Evolutionary conservation across 192 early-diverging fungal species (phyloP).

Genomic region (Entomortierella beljakovae): DNA sequence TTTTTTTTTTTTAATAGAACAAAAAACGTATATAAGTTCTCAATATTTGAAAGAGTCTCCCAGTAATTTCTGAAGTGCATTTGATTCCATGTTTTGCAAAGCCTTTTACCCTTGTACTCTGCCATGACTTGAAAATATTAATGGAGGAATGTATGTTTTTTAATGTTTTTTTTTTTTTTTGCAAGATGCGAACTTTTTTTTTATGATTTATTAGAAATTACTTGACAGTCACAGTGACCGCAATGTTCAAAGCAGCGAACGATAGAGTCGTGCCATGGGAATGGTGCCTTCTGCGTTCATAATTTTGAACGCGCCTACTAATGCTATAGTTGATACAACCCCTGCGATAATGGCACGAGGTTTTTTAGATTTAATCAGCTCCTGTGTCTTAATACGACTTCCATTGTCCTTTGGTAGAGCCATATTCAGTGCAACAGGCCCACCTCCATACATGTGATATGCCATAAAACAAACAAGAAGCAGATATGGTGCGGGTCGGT

Average conservation of each 20-base stretch:
- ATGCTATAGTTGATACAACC: constrained; percentile 10
- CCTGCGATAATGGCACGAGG: constrained; percentile 7
- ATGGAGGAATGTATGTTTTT: neutral
- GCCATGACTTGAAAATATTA: constrained; percentile 29
- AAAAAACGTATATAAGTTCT: neutral
- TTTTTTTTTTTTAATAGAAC: neutral
- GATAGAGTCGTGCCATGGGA: constrained; percentile 25
- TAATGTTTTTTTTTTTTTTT: too few species aligned
- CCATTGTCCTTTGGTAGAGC: constrained; percentile 13
- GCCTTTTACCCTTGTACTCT: constrained; percentile 54
- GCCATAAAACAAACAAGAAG: constrained; percentile 24
- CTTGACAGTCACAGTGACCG: neutral
- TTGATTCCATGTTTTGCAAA: too few species aligned
- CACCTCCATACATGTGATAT: constrained; percentile 35
- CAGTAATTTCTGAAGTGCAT: too few species aligned
- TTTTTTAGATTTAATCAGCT: constrained; percentile 14
- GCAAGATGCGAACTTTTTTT: too few species aligned
- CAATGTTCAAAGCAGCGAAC: neutral
- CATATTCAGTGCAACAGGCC: constrained; percentile 23
- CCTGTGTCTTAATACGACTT: constrained; percentile 6
- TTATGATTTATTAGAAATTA: neutral
- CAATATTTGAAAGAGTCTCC: neutral
- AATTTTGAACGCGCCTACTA: constrained; percentile 32
- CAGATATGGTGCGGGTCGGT: constrained; percentile 2
- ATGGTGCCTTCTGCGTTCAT: constrained; percentile 15